phyloP scores from a whole-genome alignment of 352 stramenopile genomes.

The Saprolegnia diclina region DNA sequence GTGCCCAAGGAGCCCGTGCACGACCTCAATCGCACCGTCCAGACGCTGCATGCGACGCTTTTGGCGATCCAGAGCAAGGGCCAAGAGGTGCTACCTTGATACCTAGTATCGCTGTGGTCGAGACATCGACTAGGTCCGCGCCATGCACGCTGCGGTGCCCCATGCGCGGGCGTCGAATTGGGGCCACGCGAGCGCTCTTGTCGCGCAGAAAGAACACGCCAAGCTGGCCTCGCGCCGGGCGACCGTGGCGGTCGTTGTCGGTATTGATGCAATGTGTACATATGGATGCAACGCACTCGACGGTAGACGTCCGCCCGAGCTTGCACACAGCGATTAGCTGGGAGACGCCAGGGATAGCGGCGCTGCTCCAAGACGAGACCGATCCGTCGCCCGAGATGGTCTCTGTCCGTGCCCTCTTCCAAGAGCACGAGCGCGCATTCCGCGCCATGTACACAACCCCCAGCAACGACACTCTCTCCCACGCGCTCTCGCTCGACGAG shows the following conservation, averaged over 20 bases:
- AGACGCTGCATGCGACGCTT: not conserved
- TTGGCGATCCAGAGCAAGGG: not conserved
- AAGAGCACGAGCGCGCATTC: slow-evolving; percentile 50
- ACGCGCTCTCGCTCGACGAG: slow-evolving; percentile 57
- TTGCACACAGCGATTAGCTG: slow-evolving; percentile 58
- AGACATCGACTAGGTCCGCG: not conserved
- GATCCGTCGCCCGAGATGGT: slow-evolving; percentile 42
- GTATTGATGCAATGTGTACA: not conserved
- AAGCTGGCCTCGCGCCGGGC: not conserved
- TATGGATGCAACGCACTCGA: too few species aligned
- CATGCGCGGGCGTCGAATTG: not conserved
- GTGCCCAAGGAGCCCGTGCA: not conserved
- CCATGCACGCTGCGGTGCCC: not conserved
- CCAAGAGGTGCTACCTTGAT: too few species aligned
- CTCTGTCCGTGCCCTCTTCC: slow-evolving; percentile 39
- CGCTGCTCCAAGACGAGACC: slow-evolving; percentile 56
- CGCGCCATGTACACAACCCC: slow-evolving; percentile 52
- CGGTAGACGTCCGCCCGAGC: slow-evolving; percentile 40
- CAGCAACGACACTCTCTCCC: slow-evolving; percentile 32
- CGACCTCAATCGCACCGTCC: not conserved
- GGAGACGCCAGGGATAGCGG: slow-evolving; percentile 45
- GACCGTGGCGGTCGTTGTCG: not conserved
- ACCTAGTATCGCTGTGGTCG: too few species aligned
- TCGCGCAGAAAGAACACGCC: not conserved
- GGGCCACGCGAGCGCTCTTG: not conserved